Evolutionary conservation across 176 grass and related monocot species (phyloP).

Genomic region (Eremochloa ophiuroides): DNA sequence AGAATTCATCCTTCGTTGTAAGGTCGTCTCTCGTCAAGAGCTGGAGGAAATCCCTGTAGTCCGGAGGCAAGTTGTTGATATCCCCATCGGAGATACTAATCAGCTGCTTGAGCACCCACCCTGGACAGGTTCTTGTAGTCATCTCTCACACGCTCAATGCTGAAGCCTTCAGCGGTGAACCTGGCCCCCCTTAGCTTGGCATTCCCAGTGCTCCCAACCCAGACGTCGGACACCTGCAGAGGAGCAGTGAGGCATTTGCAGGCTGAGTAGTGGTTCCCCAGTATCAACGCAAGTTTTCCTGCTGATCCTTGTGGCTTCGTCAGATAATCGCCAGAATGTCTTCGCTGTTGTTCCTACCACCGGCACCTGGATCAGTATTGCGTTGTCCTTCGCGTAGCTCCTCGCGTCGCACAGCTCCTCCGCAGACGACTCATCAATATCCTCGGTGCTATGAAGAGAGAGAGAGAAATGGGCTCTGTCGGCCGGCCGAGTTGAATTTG

Average conservation of each 20-base stretch:
- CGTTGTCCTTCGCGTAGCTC: background rate
- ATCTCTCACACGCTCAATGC: background rate
- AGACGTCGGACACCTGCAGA: background rate
- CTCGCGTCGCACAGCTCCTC: background rate
- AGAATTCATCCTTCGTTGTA: background rate
- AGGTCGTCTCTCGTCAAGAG: background rate
- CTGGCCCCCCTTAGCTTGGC: background rate
- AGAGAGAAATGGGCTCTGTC: background rate
- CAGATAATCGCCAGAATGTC: background rate
- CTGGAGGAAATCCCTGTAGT: background rate
- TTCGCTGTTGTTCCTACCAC: background rate
- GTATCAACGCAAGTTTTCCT: background rate
- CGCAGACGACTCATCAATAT: constrained; percentile 3
- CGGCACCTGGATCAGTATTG: background rate
- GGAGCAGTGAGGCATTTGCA: background rate
- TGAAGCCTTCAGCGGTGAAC: background rate
- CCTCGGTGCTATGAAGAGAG: background rate
- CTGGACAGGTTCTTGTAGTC: background rate
- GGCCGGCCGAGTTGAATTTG: too few species aligned
- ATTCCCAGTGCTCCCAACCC: background rate
- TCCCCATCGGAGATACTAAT: background rate
- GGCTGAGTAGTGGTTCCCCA: background rate
- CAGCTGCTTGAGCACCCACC: background rate
- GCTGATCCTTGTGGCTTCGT: background rate
- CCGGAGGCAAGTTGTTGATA: background rate